A percentile compares a stretch with the other conserved stretches of the same genome.
Evolutionary conservation across 2,329 filamentous ascomycete genomes (phyloP).

Genomic region (Sporothrix schenckii): DNA sequence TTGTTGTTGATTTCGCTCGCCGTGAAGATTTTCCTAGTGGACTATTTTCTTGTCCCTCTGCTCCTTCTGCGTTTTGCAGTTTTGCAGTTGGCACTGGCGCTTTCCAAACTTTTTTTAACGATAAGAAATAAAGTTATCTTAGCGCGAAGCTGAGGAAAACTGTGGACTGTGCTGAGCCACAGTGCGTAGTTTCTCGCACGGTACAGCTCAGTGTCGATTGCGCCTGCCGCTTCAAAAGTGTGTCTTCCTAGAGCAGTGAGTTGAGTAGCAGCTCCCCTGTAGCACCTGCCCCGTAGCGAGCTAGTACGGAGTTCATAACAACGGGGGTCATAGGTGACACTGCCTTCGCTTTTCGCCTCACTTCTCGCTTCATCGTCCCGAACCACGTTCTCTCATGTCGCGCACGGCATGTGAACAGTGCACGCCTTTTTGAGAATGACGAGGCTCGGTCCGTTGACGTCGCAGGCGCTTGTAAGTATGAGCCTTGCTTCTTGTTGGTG

Average conservation of each 20-base stretch:
- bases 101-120: constrained; percentile 37
- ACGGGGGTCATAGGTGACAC: not conserved
- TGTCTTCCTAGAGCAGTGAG: not conserved
- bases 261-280: constrained; percentile 12
- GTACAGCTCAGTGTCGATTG: not conserved
- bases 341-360: not conserved
- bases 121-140: constrained; percentile 47
- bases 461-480: constrained; percentile 56
- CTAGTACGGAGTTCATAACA: not conserved
- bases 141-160: constrained; percentile 36
- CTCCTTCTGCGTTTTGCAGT: constrained; percentile 16
- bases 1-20: not conserved
- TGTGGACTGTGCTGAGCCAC: constrained; percentile 20
- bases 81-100: constrained; percentile 22
- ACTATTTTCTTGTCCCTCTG: constrained; percentile 9
- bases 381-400: constrained; percentile 21
- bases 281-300: not conserved
- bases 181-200: not conserved
- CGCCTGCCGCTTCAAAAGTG: not conserved
- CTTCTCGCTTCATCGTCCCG: constrained; percentile 24
- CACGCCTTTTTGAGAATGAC: constrained; percentile 48
- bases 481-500: not conserved
- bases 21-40: not conserved
- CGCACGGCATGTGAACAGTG: constrained; percentile 24
- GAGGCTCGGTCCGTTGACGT: constrained; percentile 59